Evolutionary conservation across 169 alveolate genomes (phyloP), one percentile per base, ranked within the genome.

Genomic region (Cryptosporidium felis): DNA sequence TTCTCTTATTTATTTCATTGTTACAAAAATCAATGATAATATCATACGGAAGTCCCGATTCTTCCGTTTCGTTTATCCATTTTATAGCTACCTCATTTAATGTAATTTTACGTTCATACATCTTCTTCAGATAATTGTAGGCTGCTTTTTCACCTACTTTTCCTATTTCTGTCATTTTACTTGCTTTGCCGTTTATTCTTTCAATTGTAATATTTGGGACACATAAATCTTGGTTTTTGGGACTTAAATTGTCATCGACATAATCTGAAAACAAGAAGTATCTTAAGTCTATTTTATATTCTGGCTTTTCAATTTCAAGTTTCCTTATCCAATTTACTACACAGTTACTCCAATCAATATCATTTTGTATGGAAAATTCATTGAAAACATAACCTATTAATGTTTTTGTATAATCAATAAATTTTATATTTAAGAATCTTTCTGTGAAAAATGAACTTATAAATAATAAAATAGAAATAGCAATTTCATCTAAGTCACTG

Each of bases 31-130:
- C 41, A 32, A 74, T 9, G 5, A 56, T 6, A 2, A 74, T 36
- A 53, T 74, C 85, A 18, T 74, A 74, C 2, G 85, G 85, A 16
- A 74, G 66, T 12, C 85, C 85, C 0, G 74, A 49, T 49, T 74
- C 85, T 40, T 14, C 45, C 5, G 8, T 38, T 36, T 74, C 67
- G 56, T 74, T 74, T 8, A 53, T 60, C 85, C 85, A 74, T 53
- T 14, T 21, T 16, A 74, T 74, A 8, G 10, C 42, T 18, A 56
- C 34, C 9, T 51, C 1, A 5, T 38, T 30, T 26, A 49, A 9
- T 9, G 23, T 26, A 0, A 53, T 12, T 23, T 74, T 59, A 1
- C 16, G 16, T 6, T n/a, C 16, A 40, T 40, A 74, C 5, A 23
- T 74, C 16, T 74, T 40, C 12, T 32, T 36, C 16, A 74, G 38